Conservation (phyloP, 1,284 basidiomycete genomes). For the Coriolopsis trogii region DNA sequence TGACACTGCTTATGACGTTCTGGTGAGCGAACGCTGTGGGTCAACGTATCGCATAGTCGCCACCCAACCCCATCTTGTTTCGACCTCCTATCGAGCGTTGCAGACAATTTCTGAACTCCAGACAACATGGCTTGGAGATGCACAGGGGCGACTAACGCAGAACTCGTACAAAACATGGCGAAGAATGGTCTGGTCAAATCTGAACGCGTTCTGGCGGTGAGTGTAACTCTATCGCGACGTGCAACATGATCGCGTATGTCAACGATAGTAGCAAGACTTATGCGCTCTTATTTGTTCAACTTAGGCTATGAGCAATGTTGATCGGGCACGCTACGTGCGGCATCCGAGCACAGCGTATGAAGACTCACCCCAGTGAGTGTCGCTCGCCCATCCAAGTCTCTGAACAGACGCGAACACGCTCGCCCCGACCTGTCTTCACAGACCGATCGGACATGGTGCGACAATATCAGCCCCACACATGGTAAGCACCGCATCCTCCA, state of each 20-base stretch:
- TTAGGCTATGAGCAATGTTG: conserved; percentile 76
- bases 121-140: conserved; percentile 78
- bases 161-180: conserved; percentile 73
- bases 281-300: not conserved
- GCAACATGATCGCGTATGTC: not conserved
- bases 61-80: not conserved
- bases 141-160: conserved; percentile 66
- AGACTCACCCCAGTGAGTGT: conserved; percentile 76
- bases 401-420: not conserved
- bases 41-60: not conserved
- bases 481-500: conserved; percentile 44
- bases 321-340: conserved; percentile 75
- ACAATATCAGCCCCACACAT: conserved; percentile 94
- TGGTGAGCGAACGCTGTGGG: not conserved
- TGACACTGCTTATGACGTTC: not conserved
- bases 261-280: not conserved
- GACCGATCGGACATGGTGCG: conserved; percentile 77
- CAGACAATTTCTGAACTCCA: not conserved
- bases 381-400: conserved; percentile 23
- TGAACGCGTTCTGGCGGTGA: conserved; percentile 44
- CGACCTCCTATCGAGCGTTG: not conserved
- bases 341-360: conserved; percentile 62
- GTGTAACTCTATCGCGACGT: too few species aligned
- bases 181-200: conserved; percentile 57
- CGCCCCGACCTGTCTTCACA: conserved; percentile 32